phyloP scores from a whole-genome alignment of 805 yeast species.

The Hanseniaspora lindneri region DNA sequence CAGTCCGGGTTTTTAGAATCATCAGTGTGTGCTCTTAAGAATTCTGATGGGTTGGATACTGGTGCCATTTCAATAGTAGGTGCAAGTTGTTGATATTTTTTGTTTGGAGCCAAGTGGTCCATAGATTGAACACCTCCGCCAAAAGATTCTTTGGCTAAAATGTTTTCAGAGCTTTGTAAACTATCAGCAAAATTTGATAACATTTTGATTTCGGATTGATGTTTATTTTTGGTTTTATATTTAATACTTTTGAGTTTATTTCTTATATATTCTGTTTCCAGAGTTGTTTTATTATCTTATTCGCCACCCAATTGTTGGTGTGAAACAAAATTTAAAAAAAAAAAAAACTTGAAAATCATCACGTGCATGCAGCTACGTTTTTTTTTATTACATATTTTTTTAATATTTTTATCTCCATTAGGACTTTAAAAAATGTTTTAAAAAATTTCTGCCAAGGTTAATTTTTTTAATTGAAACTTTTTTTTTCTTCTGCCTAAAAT shows the following conservation, averaged over 20 bases:
- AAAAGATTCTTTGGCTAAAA: constrained; percentile 6
- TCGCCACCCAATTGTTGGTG: background rate
- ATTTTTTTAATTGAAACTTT: no score
- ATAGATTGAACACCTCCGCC: constrained; percentile 19
- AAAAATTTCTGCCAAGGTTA: background rate
- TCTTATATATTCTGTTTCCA: background rate
- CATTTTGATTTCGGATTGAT: background rate
- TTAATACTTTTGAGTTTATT: background rate
- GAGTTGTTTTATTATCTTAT: background rate
- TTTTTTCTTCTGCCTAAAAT: background rate
- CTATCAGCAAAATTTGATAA: constrained; percentile 27
- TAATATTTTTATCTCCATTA: background rate
- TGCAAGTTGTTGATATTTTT: constrained; percentile 28
- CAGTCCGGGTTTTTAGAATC: constrained; percentile 87
- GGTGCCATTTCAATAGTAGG: constrained; percentile 70
- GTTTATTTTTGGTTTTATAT: background rate
- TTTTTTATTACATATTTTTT: background rate
- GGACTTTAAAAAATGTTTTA: background rate
- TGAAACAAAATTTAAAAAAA: background rate
- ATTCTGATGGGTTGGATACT: constrained; percentile 77
- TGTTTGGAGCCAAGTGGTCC: constrained; percentile 28
- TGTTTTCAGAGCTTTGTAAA: constrained; percentile 20
- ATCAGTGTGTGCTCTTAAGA: constrained; percentile 95
- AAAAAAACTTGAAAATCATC: no score
- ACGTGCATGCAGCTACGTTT: background rate